Conservation (phyloP, 805 yeast species). For the Candida silvatica region DNA sequence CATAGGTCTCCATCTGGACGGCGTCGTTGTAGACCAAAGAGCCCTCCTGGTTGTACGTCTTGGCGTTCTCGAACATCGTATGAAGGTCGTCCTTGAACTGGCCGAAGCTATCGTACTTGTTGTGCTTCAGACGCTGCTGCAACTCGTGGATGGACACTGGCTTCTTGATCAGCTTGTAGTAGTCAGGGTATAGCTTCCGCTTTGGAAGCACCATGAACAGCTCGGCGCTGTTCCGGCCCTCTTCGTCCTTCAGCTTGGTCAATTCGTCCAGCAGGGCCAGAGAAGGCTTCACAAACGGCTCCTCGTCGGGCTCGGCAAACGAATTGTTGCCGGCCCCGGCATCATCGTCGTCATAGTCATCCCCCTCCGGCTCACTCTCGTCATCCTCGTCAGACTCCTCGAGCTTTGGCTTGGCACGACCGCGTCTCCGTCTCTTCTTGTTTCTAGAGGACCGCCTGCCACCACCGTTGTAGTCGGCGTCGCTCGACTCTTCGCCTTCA, state of each 20-base stretch:
- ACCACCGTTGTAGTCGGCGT: neutral
- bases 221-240: slow-evolving; percentile 38
- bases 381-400: slow-evolving; percentile 2
- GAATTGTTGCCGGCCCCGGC: slow-evolving; percentile 5
- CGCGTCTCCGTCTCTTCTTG: neutral
- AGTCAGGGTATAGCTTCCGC: slow-evolving; percentile 73
- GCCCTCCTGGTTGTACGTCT: slow-evolving; percentile 59
- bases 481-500: slow-evolving; percentile 16
- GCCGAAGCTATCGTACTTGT: slow-evolving; percentile 29
- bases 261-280: slow-evolving; percentile 35
- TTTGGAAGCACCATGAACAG: slow-evolving; percentile 72
- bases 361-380: slow-evolving; percentile 3
- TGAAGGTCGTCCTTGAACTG: slow-evolving; percentile 42
- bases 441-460: too few species aligned
- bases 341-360: slow-evolving; percentile 7
- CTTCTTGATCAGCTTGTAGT: slow-evolving; percentile 52
- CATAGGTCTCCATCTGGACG: slow-evolving; percentile 29
- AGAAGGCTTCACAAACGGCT: slow-evolving; percentile 11
- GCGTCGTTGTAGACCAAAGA: slow-evolving; percentile 60
- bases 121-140: slow-evolving; percentile 34
- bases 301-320: slow-evolving; percentile 2
- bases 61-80: slow-evolving; percentile 60
- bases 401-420: neutral
- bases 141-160: slow-evolving; percentile 56
- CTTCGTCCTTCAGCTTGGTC: slow-evolving; percentile 28